A percentile compares a stretch with the other conserved stretches of the same genome.
phyloP scores from a whole-genome alignment of 345 rosid genomes.

The Pistacia integerrima region DNA sequence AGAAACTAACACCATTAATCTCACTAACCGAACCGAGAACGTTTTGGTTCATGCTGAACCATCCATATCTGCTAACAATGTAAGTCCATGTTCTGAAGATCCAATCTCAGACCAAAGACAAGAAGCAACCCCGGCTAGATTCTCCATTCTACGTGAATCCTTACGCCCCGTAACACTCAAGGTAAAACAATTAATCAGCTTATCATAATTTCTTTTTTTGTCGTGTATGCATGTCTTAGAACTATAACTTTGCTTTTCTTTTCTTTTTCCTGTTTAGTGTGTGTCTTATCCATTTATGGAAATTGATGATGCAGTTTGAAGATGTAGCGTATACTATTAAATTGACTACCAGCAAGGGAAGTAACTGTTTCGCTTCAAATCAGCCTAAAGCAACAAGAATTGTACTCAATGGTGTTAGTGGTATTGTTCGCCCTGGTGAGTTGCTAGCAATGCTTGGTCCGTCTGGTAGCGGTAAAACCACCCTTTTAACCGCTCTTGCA shows the following conservation, averaged over 20 bases:
- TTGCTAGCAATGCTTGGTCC: constrained; percentile 94
- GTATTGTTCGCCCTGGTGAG: constrained; percentile 85
- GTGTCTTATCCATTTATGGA: not conserved
- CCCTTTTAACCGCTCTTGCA: constrained; percentile 77
- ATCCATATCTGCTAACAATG: constrained; percentile 40
- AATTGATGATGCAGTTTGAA: constrained; percentile 58
- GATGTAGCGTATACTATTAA: constrained; percentile 60
- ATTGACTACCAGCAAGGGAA: constrained; percentile 30
- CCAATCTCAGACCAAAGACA: constrained; percentile 17
- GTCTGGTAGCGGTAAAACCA: constrained; percentile 93
- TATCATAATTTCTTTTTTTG: not conserved
- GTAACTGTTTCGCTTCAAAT: constrained; percentile 32
- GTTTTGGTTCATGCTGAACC: constrained; percentile 53
- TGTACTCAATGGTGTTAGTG: constrained; percentile 75
- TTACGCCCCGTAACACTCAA: constrained; percentile 65
- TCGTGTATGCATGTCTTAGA: not conserved
- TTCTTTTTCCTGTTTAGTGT: not conserved
- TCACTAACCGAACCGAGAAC: constrained; percentile 37
- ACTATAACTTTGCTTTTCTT: too few relatives aligned
- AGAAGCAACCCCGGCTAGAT: constrained; percentile 33
- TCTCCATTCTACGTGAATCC: constrained; percentile 54
- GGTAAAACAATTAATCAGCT: constrained; percentile 35
- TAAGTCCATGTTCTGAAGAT: constrained; percentile 40
- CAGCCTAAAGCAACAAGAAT: constrained; percentile 56
- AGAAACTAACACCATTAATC: constrained; percentile 35